phyloP scores from a whole-genome alignment of 2,329 filamentous ascomycete genomes.

The Pleurostoma richardsiae region DNA sequence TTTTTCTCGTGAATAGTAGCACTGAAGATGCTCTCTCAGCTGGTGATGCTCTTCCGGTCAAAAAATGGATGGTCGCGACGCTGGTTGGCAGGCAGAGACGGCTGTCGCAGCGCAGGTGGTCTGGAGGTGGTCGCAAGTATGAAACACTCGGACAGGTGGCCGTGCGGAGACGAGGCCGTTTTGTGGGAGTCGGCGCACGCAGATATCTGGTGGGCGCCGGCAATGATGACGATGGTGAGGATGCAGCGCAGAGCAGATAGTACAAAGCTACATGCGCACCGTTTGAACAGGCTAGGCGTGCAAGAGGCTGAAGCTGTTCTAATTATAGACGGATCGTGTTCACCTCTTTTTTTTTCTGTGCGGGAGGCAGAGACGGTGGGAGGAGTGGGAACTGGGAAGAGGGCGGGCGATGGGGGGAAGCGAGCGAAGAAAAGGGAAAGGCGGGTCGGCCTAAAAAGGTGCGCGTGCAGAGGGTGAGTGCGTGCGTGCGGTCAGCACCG shows the following conservation, averaged over 20 bases:
- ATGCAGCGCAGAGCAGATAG: neutral
- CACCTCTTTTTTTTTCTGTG: conserved; percentile 19
- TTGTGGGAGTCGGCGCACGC: neutral
- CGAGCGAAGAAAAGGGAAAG: no score
- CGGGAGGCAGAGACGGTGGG: conserved; percentile 6
- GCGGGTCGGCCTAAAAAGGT: no score
- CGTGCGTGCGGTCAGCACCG: no score
- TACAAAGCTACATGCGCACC: conserved; percentile 3
- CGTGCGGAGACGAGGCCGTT: neutral
- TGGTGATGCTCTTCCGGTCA: no score
- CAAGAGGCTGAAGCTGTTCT: conserved; percentile 47
- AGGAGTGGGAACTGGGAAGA: neutral
- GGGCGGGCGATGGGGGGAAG: neutral
- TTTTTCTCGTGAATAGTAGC: no score
- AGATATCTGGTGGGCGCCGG: neutral
- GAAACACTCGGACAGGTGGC: neutral
- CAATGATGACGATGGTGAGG: neutral
- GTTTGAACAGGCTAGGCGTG: conserved; percentile 21
- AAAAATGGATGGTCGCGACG: neutral
- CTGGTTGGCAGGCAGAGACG: neutral
- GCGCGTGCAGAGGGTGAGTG: no score
- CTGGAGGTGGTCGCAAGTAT: neutral
- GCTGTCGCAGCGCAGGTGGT: neutral
- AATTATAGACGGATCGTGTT: conserved; percentile 45
- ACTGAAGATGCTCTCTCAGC: no score